These are phyloP conservation scores for Aspergillus bombycis DNA, from an alignment of 2,329 filamentous ascomycete species.

Conservation along the genomic window DNA sequence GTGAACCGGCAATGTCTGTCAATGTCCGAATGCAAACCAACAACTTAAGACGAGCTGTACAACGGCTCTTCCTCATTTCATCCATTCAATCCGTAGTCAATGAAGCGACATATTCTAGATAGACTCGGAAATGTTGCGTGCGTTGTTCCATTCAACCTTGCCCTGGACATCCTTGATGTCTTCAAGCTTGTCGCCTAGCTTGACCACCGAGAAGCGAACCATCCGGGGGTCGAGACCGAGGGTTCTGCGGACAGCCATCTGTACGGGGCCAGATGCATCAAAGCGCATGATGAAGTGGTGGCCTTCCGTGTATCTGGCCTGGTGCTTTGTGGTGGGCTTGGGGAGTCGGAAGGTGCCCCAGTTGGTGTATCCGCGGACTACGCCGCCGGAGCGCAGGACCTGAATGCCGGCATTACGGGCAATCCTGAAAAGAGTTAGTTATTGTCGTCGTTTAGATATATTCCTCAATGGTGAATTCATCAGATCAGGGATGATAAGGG, in stretches of 20 bases:
- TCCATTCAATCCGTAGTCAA: slow-evolving; percentile 4
- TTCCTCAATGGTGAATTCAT: neutral
- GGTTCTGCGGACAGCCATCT: slow-evolving; percentile 73
- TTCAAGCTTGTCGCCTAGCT: slow-evolving; percentile 71
- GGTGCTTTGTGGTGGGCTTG: slow-evolving; percentile 75
- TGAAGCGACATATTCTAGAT: slow-evolving; percentile 21
- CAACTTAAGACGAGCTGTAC: slow-evolving; percentile 15
- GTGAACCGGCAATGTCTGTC: slow-evolving; percentile 18
- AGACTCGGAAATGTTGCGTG: slow-evolving; percentile 30
- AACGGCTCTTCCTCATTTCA: slow-evolving; percentile 15
- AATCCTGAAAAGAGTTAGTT: slow-evolving; percentile 62
- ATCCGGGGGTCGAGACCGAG: slow-evolving; percentile 86
- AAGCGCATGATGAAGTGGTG: slow-evolving; percentile 99
- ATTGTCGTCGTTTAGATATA: neutral
- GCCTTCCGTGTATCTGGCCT: slow-evolving; percentile 79
- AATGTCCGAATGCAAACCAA: slow-evolving; percentile 9
- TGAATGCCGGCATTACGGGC: slow-evolving; percentile 81
- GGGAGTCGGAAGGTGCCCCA: slow-evolving; percentile 93
- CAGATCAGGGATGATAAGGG: slow-evolving; percentile 2
- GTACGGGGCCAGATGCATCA: slow-evolving; percentile 74
- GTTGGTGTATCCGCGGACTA: slow-evolving; percentile 89
- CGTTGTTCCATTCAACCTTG: slow-evolving; percentile 56
- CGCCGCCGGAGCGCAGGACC: slow-evolving; percentile 80
- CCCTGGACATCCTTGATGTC: slow-evolving; percentile 63
- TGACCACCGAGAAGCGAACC: slow-evolving; percentile 84